Evolutionary conservation across 2,329 filamentous ascomycete genomes (phyloP).

Genomic region (Monilinia laxa): DNA sequence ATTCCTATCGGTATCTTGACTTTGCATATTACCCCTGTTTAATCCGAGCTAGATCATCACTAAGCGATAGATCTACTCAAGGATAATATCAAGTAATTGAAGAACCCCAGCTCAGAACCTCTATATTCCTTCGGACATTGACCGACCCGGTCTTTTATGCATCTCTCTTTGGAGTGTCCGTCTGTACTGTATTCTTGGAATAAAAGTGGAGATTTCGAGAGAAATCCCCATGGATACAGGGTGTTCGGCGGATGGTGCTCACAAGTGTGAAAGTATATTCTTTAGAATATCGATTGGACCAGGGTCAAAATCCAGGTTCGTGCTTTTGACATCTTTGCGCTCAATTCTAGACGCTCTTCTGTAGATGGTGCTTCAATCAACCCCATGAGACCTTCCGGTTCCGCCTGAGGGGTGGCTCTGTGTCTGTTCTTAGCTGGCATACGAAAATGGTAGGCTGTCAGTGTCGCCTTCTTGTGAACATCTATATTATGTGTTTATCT

Average conservation of each 20-base stretch:
- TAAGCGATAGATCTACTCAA: slow-evolving; percentile 20
- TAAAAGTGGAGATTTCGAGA: slow-evolving; percentile 9
- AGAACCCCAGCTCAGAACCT: neutral
- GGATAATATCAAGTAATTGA: slow-evolving; percentile 4
- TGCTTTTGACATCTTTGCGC: slow-evolving; percentile 7
- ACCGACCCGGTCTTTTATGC: neutral
- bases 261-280: neutral
- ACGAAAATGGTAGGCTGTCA: slow-evolving; percentile 13
- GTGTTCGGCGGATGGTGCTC: neutral
- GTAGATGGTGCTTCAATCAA: slow-evolving; percentile 9
- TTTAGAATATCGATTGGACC: neutral
- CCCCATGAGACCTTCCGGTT: slow-evolving; percentile 12
- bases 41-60: slow-evolving; percentile 15
- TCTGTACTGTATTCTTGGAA: neutral
- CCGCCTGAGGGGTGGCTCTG: neutral
- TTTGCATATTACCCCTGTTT: neutral
- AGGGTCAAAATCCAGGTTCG: slow-evolving; percentile 8
- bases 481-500: slow-evolving; percentile 22
- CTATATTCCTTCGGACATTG: neutral
- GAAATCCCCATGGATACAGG: slow-evolving; percentile 4
- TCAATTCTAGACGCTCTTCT: slow-evolving; percentile 9
- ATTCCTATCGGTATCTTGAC: slow-evolving; percentile 6
- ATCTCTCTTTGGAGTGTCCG: neutral
- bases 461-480: neutral
- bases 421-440: slow-evolving; percentile 15